A percentile compares a stretch with the other conserved stretches of the same genome.
phyloP scores from a whole-genome alignment of 305 asterid genomes.

The Petunia hybrid region DNA sequence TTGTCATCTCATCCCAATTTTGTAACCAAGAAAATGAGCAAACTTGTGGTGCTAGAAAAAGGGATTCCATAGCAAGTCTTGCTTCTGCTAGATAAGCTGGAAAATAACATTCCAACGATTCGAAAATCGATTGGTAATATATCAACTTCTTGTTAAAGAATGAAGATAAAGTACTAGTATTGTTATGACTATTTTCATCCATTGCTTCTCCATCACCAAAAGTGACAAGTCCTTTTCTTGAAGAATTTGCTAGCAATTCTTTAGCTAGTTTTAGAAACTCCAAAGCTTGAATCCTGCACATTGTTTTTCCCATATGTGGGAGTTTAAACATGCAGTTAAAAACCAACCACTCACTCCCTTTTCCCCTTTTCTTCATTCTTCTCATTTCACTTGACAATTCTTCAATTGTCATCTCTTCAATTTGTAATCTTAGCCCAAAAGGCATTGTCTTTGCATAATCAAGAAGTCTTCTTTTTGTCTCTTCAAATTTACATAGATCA shows the following conservation, averaged over 20 bases:
- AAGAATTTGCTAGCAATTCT: slow-evolving; percentile 37
- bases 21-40: slow-evolving; percentile 56
- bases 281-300: slow-evolving; percentile 42
- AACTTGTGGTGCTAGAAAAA: slow-evolving; percentile 66
- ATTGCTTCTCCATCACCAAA: slow-evolving; percentile 74
- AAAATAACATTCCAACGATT: slow-evolving; percentile 67
- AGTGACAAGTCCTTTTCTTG: slow-evolving; percentile 51
- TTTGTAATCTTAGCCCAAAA: slow-evolving; percentile 47
- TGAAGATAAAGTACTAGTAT: slow-evolving; percentile 43
- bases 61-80: slow-evolving; percentile 66
- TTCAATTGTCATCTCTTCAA: slow-evolving; percentile 54
- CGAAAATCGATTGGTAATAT: slow-evolving; percentile 63
- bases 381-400: slow-evolving; percentile 48
- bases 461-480: slow-evolving; percentile 55
- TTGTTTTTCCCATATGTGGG: slow-evolving; percentile 72
- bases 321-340: slow-evolving; percentile 79
- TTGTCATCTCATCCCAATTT: slow-evolving; percentile 52
- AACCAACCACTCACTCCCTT: slow-evolving; percentile 57
- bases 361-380: slow-evolving; percentile 44
- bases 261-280: slow-evolving; percentile 58
- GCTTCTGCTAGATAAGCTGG: slow-evolving; percentile 74
- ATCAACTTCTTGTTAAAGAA: slow-evolving; percentile 48
- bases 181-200: slow-evolving; percentile 34
- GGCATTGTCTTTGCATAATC: slow-evolving; percentile 58
- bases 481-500: slow-evolving; percentile 51